Evolutionary conservation across 129 eudicot species (phyloP).

Genomic region (Calendula officinalis): DNA sequence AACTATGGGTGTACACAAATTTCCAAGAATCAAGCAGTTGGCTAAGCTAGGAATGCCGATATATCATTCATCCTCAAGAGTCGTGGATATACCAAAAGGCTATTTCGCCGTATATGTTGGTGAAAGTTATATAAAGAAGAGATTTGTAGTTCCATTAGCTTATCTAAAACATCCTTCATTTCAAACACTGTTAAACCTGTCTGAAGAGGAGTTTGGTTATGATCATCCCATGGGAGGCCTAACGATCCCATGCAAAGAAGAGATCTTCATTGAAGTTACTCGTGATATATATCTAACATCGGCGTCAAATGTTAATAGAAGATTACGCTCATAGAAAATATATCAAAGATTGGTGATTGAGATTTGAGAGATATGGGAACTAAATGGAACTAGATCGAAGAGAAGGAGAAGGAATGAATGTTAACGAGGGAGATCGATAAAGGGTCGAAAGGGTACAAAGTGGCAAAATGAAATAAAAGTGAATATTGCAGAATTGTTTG

Average conservation of each 20-base stretch:
- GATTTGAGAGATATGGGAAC: too few species aligned
- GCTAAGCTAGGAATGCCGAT: neutral
- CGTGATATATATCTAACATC: neutral
- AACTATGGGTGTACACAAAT: neutral
- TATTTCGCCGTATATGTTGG: slow-evolving; percentile 15
- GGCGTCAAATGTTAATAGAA: neutral
- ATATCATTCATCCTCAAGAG: neutral
- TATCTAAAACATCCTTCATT: slow-evolving; percentile 25
- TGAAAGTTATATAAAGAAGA: slow-evolving; percentile 12
- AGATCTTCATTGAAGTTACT: slow-evolving; percentile 22
- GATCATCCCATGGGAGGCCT: slow-evolving; percentile 32
- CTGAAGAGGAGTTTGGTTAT: slow-evolving; percentile 21
- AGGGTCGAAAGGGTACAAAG: too few species aligned
- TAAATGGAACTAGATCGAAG: too few species aligned
- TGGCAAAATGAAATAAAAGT: too few species aligned
- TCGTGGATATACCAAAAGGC: slow-evolving; percentile 6
- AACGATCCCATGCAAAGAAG: slow-evolving; percentile 26
- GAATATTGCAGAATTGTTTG: too few species aligned
- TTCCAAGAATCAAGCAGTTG: slow-evolving; percentile 20
- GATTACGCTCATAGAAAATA: neutral
- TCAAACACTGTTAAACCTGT: neutral
- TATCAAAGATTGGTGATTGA: too few species aligned
- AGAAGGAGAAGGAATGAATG: too few species aligned
- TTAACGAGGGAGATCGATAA: too few species aligned
- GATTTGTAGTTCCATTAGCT: slow-evolving; percentile 20